phyloP scores from a whole-genome alignment of 305 asterid genomes.

The Plantago rigida region DNA sequence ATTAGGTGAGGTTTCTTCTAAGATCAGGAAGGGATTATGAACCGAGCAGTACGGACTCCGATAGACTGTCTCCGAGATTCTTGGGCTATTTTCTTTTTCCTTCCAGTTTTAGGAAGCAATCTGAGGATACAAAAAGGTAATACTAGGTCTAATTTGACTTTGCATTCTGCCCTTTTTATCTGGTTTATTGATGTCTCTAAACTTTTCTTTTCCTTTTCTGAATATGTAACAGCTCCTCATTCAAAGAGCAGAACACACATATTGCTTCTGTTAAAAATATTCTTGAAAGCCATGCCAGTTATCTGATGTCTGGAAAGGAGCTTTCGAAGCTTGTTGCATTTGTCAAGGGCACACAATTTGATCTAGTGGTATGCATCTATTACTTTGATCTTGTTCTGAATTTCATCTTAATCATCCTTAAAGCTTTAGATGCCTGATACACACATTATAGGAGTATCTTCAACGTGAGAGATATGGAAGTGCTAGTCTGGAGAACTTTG shows the following conservation, averaged over 20 bases:
- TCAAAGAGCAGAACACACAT: constrained; percentile 88
- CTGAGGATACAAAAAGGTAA: constrained; percentile 68
- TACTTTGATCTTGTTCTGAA: constrained; percentile 14
- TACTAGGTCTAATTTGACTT: constrained; percentile 19
- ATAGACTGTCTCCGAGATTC: constrained; percentile 74
- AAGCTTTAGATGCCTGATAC: constrained; percentile 22
- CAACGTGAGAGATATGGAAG: constrained; percentile 86
- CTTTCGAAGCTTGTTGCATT: constrained; percentile 95
- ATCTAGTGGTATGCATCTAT: constrained; percentile 59
- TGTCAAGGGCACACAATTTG: constrained; percentile 98
- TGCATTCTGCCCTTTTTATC: constrained; percentile 12
- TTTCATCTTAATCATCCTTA: background rate
- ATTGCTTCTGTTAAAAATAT: constrained; percentile 87
- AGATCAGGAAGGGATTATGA: constrained; percentile 97
- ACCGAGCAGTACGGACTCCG: constrained; percentile 55
- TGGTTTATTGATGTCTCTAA: constrained; percentile 15
- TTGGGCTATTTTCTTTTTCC: constrained; percentile 76
- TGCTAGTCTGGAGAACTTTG: constrained; percentile 89
- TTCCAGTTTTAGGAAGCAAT: constrained; percentile 67
- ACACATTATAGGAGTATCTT: constrained; percentile 72
- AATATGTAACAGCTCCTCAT: constrained; percentile 49
- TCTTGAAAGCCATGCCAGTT: constrained; percentile 93
- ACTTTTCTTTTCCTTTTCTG: constrained; percentile 23
- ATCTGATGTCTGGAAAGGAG: constrained; percentile 95
- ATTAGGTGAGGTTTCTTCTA: constrained; percentile 85